Evolutionary conservation across 179 eudicot species (phyloP).

Genomic region (Gypsophila paniculata): DNA sequence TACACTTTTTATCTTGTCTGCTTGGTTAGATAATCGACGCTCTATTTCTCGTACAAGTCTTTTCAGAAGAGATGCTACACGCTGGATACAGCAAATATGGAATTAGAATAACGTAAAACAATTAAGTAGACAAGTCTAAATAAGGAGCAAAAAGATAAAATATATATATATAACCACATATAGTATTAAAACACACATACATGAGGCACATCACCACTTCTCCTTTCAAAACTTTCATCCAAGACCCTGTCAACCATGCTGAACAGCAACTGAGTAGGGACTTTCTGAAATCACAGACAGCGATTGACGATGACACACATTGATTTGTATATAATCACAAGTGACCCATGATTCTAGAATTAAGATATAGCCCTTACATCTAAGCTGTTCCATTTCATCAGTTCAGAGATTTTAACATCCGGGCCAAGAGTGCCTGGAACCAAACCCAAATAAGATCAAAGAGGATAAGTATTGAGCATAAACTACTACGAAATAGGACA

Average conservation of each 20-base stretch:
- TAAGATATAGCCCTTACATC: constrained; percentile 49
- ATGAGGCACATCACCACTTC: constrained; percentile 67
- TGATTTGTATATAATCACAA: not conserved
- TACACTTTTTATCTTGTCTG: constrained; percentile 64
- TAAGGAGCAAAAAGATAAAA: not conserved
- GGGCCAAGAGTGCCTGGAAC: constrained; percentile 35
- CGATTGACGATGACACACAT: constrained; percentile 17
- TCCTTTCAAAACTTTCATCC: constrained; percentile 76
- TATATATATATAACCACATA: not conserved
- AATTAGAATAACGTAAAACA: constrained; percentile 13
- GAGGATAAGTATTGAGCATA: not conserved
- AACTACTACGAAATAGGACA: not conserved
- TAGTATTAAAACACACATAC: constrained; percentile 37
- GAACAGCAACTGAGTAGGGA: constrained; percentile 72
- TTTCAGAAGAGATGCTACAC: constrained; percentile 65
- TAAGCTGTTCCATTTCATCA: constrained; percentile 59
- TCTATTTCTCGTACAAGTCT: constrained; percentile 79
- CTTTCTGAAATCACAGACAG: constrained; percentile 50
- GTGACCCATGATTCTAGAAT: not conserved
- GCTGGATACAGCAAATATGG: constrained; percentile 38
- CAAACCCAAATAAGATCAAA: constrained; percentile 4
- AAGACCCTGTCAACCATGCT: constrained; percentile 57
- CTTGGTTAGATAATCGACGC: constrained; percentile 65
- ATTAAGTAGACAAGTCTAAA: constrained; percentile 10
- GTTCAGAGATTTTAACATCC: constrained; percentile 59